These are phyloP conservation scores for Eimeria necatrix DNA, from an alignment of 169 alveolate species.

Conservation along the genomic window DNA sequence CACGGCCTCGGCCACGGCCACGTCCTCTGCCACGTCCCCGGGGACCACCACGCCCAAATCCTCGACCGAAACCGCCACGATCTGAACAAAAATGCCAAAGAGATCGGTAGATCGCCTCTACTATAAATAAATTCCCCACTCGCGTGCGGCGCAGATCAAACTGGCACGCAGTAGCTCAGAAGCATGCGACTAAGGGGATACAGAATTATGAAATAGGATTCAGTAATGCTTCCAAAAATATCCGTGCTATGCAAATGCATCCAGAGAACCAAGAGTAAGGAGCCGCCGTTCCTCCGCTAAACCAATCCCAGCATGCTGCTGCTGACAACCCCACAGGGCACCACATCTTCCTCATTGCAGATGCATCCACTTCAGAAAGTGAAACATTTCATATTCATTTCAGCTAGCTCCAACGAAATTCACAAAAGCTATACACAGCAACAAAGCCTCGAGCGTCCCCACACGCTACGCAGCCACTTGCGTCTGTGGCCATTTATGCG, in stretches of 20 bases:
- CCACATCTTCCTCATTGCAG: not conserved
- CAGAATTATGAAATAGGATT: not conserved
- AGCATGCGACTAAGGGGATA: not conserved
- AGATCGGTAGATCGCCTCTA: not conserved
- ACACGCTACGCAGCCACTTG: not conserved
- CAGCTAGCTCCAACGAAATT: not conserved
- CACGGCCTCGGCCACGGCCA: constrained; percentile 90
- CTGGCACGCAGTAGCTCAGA: not conserved
- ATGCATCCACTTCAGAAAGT: not conserved
- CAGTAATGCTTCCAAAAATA: no score
- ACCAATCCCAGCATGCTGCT: not conserved
- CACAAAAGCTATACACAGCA: not conserved
- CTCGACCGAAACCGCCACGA: constrained; percentile 85
- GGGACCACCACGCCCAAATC: constrained; percentile 84
- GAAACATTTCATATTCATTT: no score
- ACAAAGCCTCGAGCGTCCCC: not conserved
- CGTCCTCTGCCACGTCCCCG: constrained; percentile 84
- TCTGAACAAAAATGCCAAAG: constrained; percentile 56
- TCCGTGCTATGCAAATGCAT: no score
- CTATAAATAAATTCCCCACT: not conserved
- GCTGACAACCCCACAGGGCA: not conserved
- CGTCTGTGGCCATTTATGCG: not conserved
- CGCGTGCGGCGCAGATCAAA: not conserved
- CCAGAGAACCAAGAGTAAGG: no score
- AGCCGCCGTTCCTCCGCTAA: no score